Evolutionary conservation across 2,329 filamentous ascomycete genomes (phyloP), one percentile per base, ranked within the genome.

Genomic region (Cordyceps farinosa): DNA sequence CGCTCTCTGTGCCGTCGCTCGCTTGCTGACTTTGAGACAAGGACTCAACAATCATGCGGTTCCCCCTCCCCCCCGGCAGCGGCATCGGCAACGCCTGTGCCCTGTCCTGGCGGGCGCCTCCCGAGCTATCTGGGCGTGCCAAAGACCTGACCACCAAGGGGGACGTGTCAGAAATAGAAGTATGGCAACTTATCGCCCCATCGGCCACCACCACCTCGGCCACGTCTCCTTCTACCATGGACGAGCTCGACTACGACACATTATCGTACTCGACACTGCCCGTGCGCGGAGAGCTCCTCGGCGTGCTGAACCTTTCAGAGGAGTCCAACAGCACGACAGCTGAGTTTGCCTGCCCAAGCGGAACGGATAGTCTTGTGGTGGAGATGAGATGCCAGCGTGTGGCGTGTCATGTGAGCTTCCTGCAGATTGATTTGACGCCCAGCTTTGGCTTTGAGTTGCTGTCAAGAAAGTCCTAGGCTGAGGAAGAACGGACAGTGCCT

Each of bases 391-490:
- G 61, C 44, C 61, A 62, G 44, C 61, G 61, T 11, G 61, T 62
- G 52, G 61, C 42, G 22, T 62, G 61, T 50, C 61, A 62, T 62
- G 32, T 50, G 6, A 51, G 53, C 32, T 62, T 62, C 17, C 50
- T 48, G 61, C 61, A 62, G 42, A 22, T 62, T 47, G 61, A 62
- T 32, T 40, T 62, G 27, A 8, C 53, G 36, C 61, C 61, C 7
- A 55, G 22, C n/a, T 58, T 62, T 57, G 61, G 61, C 40, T 62
- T 62, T 42, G 61, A 62, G 52, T 51, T 62, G 42, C 15, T 62
- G 52, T 13, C 8, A 27, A 57, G 42, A 22, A 47, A 15, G 51
- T 17, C 30, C 10, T 52, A n/a, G 22, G 48, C 48, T 7, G 30
- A 30, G 48, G 10, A 51, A 22, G 22, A 22, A 22, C 22, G 22